Base-by-base conservation (phyloP, 73 alveolate species). In the Blepharisma stoltei region DNA sequence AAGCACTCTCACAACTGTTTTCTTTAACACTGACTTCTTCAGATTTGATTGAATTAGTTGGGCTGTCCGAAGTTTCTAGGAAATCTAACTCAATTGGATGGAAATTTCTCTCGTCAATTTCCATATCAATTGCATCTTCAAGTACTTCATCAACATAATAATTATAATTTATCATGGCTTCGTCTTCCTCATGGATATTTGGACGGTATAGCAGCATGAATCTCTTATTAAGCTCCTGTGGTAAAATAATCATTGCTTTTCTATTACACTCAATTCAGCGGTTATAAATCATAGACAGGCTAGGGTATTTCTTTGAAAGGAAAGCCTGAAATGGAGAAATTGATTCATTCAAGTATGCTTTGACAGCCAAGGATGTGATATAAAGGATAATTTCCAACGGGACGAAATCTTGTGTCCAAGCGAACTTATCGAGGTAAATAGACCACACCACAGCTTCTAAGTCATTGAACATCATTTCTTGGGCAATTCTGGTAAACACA, bases 361-460 rank as follows among this genome's bases (percentile, higher is more conserved):
- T 60, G 38, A 60, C 46, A 18, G 73, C 73, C 18, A 60, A 60
- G 23, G 73, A 14, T 18, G 73, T 60, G 2, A 60, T 60, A 38
- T 60, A 60, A n/a, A 60, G 38, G 48, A 60, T n/a, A 11, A 60
- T 14, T 25, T 60, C 23, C 5, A 60, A 60, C 14, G 14, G 46
- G 45, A 18, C 45, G 18, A 25, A 14, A 11, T 14, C 68, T 8
- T 32, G 38, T 0, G n/a, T 41, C 81, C 81, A 71, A 9, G 43
- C 81, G 25, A 71, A 71, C 48, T 46, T 27, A 9, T 71, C 81
- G 20, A 71, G 71, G 67, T 71, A 71, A 32, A 71, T 23, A 48
- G 71, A 41, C 81, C 81, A 71, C 44, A 71, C 21, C 48, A 71
- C 81, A 23, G 43, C n/a, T 48, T 71, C 81, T 8, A 71, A 8